Evolutionary conservation across 176 grass and related monocot species (phyloP), one percentile per base, ranked within the genome.

Genomic region (Puccinellia tenuiflora): DNA sequence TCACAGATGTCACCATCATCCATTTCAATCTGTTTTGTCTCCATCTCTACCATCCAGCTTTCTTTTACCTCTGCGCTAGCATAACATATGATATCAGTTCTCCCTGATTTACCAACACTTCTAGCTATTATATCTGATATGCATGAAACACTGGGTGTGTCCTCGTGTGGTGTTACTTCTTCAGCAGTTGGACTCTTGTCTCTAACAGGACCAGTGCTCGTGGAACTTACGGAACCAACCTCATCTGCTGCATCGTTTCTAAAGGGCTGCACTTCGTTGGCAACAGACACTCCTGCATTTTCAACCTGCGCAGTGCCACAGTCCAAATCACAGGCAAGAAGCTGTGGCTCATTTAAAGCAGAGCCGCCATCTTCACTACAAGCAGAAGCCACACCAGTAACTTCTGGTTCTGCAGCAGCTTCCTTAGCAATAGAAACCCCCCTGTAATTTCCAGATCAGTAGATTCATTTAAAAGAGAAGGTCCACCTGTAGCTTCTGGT

Each of bases 1-100:
- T 70, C 16, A 60, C 48, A 68, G 35, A 79, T 66, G 65, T 35
- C 57, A 40, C 57, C 60, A 79, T 83, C 57, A 37, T 68, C 68
- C 48, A 87, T 76, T 68, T 84, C 76, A 61, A 17, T 16, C 39
- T 70, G 45, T 68, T 90, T 80, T 14, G 15, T 45, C 50, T 84
- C 63, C 42, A 80, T 45, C 15, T 79, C 75, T 39, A 30, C 45
- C 54, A 83, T 88, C 85, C 56, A 57, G 14, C 50, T 90, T 92
- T 81, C 85, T 88, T 88, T 95, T 92, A 53, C 84, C 88, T 63
- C 28, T 75, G 72, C 89, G 82, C 77, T 95, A 71, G 86, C 85
- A 90, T 95, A 95, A 71, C 86, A 91, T 79, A 95, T 90, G 25
- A 95, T 68, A 92, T 79, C 90, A 29, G 51, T 72, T 86, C 93